phyloP scores from a whole-genome alignment of 2,329 filamentous ascomycete species.

The Nothophoma quercina region DNA sequence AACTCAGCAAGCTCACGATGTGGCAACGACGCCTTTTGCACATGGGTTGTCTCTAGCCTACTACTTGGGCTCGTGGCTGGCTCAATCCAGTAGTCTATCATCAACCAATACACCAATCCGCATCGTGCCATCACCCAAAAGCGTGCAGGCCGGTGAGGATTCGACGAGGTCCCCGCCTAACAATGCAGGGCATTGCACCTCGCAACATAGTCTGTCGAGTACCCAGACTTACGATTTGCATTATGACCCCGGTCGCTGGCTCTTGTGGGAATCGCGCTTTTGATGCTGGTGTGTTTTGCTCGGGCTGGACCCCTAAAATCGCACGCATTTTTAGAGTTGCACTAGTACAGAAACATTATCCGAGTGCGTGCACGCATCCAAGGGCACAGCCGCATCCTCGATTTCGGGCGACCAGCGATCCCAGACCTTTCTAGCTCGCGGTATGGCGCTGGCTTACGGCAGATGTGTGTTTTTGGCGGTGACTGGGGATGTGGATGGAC shows the following conservation, averaged over 20 bases:
- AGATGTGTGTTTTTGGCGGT: conserved; percentile 8
- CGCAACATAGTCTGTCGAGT: not conserved
- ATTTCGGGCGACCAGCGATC: conserved; percentile 1
- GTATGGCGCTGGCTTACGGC: conserved; percentile 8
- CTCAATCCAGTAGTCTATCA: conserved; percentile 6
- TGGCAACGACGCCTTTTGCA: not conserved
- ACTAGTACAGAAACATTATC: conserved; percentile 7
- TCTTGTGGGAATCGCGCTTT: not conserved
- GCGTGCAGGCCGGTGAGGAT: conserved; percentile 6
- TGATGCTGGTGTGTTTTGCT: conserved; percentile 8
- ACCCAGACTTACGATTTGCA: not conserved
- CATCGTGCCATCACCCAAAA: conserved; percentile 3
- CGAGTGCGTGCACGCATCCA: conserved; percentile 8
- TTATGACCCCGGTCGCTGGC: conserved; percentile 1
- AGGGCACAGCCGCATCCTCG: conserved; percentile 15
- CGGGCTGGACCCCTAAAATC: conserved; percentile 13
- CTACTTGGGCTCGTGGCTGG: conserved; percentile 12
- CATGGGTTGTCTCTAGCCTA: conserved; percentile 8
- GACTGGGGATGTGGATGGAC: not conserved
- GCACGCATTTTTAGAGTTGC: not conserved
- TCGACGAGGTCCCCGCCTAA: not conserved
- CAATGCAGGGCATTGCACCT: not conserved
- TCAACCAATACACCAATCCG: conserved; percentile 12
- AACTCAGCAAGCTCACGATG: conserved; percentile 4
- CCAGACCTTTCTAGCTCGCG: conserved; percentile 2